Evolutionary conservation across 306 rosid species (phyloP).

Genomic region (Vigna unguiculata): DNA sequence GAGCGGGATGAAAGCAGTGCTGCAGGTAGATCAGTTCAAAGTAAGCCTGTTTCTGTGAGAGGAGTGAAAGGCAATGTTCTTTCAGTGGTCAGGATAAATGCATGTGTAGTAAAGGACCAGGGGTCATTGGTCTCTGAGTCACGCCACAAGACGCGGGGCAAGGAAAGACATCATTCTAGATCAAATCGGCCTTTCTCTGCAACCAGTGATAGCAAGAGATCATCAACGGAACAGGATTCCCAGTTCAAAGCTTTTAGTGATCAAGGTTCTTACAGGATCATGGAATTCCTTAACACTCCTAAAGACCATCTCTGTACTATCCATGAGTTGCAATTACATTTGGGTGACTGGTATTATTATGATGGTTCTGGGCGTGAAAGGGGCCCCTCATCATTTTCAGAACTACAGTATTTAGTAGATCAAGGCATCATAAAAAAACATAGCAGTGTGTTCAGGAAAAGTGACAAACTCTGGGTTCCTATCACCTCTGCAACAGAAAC

Average conservation of each 20-base stretch:
- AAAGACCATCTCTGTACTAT: conserved; percentile 75
- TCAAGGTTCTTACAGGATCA: conserved; percentile 58
- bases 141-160: conserved; percentile 67
- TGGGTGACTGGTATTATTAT: conserved; percentile 95
- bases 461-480: conserved; percentile 94
- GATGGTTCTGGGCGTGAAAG: conserved; percentile 98
- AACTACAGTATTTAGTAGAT: conserved; percentile 85
- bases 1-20: conserved; percentile 66
- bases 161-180: conserved; percentile 75
- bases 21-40: conserved; percentile 57
- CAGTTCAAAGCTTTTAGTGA: conserved; percentile 56
- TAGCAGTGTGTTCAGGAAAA: conserved; percentile 85
- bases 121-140: conserved; percentile 87
- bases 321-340: conserved; percentile 77
- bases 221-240: conserved; percentile 79
- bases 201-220: conserved; percentile 77
- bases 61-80: conserved; percentile 87
- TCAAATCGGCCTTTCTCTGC: conserved; percentile 68
- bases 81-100: conserved; percentile 92
- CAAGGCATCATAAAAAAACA: conserved; percentile 69
- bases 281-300: conserved; percentile 55
- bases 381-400: conserved; percentile 87
- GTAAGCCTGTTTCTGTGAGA: conserved; percentile 61
- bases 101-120: conserved; percentile 91
- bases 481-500: conserved; percentile 72